These are phyloP conservation scores for Trypanosoma caninum DNA, from an alignment of 208 protist species.

Conservation along the genomic window DNA sequence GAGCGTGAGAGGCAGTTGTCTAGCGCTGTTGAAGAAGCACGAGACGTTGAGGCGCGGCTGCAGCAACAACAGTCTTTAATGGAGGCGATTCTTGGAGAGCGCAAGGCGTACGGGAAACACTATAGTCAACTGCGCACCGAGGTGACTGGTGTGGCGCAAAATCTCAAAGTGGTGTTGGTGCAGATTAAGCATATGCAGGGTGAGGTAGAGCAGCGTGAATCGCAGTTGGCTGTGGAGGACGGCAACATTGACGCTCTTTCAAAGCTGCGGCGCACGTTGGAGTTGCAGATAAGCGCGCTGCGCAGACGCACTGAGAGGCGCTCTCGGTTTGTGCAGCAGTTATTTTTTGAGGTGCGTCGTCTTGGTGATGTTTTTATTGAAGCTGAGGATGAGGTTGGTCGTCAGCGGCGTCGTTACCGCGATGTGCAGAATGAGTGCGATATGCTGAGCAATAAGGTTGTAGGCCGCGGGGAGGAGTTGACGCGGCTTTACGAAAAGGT, in stretches of 20 bases:
- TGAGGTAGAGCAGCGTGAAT: slow-evolving; percentile 88
- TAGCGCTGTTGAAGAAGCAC: slow-evolving; percentile 80
- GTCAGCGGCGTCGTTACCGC: slow-evolving; percentile 91
- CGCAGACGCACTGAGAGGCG: slow-evolving; percentile 37
- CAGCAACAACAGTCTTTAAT: slow-evolving; percentile 79
- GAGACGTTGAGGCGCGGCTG: slow-evolving; percentile 58
- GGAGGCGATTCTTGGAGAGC: slow-evolving; percentile 92
- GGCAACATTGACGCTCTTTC: slow-evolving; percentile 39
- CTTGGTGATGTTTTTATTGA: slow-evolving; percentile 92
- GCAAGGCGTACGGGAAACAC: slow-evolving; percentile 96
- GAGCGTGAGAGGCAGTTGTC: slow-evolving; percentile 67
- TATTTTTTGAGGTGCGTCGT: slow-evolving; percentile 82
- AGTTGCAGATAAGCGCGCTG: slow-evolving; percentile 41
- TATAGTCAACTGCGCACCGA: slow-evolving; percentile 93
- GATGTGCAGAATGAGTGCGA: slow-evolving; percentile 95
- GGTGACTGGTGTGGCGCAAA: slow-evolving; percentile 91
- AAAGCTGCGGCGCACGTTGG: slow-evolving; percentile 48
- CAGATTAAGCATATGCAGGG: slow-evolving; percentile 92
- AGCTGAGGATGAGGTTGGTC: slow-evolving; percentile 76
- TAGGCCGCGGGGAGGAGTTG: slow-evolving; percentile 94
- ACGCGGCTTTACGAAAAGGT: slow-evolving; percentile 95
- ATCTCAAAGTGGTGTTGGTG: slow-evolving; percentile 94
- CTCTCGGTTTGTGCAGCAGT: slow-evolving; percentile 33
- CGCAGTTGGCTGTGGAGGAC: slow-evolving; percentile 42
- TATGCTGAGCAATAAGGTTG: slow-evolving; percentile 91